Evolutionary conservation across 2,329 filamentous ascomycete genomes (phyloP).

Genomic region (Pseudogymnoascus sp.): DNA sequence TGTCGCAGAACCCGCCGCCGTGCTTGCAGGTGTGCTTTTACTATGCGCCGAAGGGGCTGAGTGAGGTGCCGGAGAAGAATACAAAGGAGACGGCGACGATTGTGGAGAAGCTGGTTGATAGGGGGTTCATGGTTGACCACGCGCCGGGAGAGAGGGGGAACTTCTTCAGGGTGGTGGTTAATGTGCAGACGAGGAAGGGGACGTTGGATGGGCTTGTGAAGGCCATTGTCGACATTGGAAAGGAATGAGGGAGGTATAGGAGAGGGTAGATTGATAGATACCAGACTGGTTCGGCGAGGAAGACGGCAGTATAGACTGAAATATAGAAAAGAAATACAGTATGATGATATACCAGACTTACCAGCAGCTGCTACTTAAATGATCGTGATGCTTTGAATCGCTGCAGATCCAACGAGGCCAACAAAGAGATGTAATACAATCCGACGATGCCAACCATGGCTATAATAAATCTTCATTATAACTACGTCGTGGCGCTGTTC

Average conservation of each 20-base stretch:
- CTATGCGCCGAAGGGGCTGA: constrained; percentile 54
- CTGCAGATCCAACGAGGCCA: too few species aligned
- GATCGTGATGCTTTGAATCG: too few species aligned
- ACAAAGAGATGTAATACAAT: too few species aligned
- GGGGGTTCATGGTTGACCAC: constrained; percentile 60
- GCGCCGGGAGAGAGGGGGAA: constrained; percentile 46
- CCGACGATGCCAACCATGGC: too few species aligned
- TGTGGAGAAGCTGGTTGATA: constrained; percentile 42
- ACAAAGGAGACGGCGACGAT: constrained; percentile 47
- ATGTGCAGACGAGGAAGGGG: constrained; percentile 48
- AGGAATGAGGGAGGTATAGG: neutral
- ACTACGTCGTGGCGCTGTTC: too few species aligned
- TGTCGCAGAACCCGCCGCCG: constrained; percentile 69
- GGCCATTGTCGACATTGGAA: constrained; percentile 40
- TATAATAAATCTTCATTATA: too few species aligned
- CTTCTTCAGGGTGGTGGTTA: constrained; percentile 64
- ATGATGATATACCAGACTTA: neutral
- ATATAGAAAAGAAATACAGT: neutral
- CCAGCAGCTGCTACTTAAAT: too few species aligned
- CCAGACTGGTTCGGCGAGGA: neutral
- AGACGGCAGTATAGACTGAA: neutral
- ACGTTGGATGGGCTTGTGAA: constrained; percentile 56
- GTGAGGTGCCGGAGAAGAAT: constrained; percentile 36
- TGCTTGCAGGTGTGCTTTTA: constrained; percentile 97
- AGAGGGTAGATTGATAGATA: neutral